phyloP scores from a whole-genome alignment of 805 yeast genomes.

The Ogataea trehaloabstinens region DNA sequence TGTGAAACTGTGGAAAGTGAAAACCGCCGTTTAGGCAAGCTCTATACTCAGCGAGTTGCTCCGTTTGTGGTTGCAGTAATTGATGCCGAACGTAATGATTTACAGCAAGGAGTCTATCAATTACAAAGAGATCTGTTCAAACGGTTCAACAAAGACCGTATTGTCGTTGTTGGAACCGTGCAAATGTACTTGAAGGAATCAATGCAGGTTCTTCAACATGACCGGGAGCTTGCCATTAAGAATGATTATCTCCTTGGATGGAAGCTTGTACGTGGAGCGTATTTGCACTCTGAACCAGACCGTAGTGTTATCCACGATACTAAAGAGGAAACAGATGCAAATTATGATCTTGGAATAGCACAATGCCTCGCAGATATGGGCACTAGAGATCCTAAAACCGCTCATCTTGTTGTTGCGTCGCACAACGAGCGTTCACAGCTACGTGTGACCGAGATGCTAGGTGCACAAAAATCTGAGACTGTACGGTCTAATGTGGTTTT shows the following conservation, averaged over 20 bases:
- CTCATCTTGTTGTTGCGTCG: constrained; percentile 86
- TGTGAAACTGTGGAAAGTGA: constrained; percentile 54
- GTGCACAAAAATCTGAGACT: constrained; percentile 21
- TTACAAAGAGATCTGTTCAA: constrained; percentile 79
- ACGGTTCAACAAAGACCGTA: constrained; percentile 64
- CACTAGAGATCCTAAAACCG: constrained; percentile 43
- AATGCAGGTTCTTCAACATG: constrained; percentile 55
- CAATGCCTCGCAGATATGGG: constrained; percentile 59
- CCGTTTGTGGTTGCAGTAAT: constrained; percentile 77
- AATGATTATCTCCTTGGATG: constrained; percentile 72
- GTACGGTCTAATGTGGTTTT: constrained; percentile 65
- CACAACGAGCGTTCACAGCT: constrained; percentile 81
- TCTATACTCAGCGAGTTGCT: constrained; percentile 62
- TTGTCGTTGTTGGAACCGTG: constrained; percentile 83
- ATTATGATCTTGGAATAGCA: constrained; percentile 70
- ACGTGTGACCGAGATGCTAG: constrained; percentile 60
- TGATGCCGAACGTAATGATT: constrained; percentile 88
- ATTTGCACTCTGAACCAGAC: constrained; percentile 82
- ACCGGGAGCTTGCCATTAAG: constrained; percentile 60
- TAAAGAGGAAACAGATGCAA: constrained; percentile 75
- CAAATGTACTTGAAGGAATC: constrained; percentile 88
- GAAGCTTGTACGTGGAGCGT: constrained; percentile 94
- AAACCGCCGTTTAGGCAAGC: constrained; percentile 46
- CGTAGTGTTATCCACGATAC: constrained; percentile 71
- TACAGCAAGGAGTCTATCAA: constrained; percentile 89